Conservation (phyloP, 306 rosid species). For the Alnus glutinosa region DNA sequence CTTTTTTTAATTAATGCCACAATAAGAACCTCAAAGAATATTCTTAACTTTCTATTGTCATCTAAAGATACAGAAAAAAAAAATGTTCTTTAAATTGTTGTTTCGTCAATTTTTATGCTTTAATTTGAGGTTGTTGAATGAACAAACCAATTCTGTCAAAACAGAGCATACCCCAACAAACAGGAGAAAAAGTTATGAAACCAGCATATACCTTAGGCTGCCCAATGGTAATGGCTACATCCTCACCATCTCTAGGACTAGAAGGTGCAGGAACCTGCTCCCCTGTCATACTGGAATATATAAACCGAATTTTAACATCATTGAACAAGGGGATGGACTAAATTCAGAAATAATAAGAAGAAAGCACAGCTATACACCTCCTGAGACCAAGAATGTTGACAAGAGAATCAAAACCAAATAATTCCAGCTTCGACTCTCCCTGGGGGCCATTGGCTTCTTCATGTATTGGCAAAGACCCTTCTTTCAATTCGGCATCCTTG, state of each 20-base stretch:
- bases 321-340: not conserved
- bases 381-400: conserved; percentile 98
- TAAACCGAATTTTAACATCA: not conserved
- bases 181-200: conserved; percentile 6
- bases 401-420: conserved; percentile 98
- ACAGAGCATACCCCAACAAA: conserved; percentile 24
- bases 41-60: not conserved
- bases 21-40: not conserved
- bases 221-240: conserved; percentile 72
- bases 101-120: not conserved
- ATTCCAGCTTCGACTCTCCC: conserved; percentile 83
- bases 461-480: conserved; percentile 43
- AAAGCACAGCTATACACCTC: conserved; percentile 51
- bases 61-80: conserved; percentile 9
- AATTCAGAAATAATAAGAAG: conserved; percentile 5
- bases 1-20: conserved; percentile 6
- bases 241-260: conserved; percentile 97
- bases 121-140: conserved; percentile 23
- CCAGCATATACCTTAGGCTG: conserved; percentile 70
- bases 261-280: conserved; percentile 73
- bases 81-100: not conserved
- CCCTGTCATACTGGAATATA: conserved; percentile 79
- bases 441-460: conserved; percentile 62
- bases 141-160: not conserved
- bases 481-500: conserved; percentile 43